Percentiles rank a stretch among this genome's conserved stretches.
These are phyloP conservation scores for Hypoxylon rickii DNA, from an alignment of 495 filamentous ascomycete genomes.

Conservation along the genomic window DNA sequence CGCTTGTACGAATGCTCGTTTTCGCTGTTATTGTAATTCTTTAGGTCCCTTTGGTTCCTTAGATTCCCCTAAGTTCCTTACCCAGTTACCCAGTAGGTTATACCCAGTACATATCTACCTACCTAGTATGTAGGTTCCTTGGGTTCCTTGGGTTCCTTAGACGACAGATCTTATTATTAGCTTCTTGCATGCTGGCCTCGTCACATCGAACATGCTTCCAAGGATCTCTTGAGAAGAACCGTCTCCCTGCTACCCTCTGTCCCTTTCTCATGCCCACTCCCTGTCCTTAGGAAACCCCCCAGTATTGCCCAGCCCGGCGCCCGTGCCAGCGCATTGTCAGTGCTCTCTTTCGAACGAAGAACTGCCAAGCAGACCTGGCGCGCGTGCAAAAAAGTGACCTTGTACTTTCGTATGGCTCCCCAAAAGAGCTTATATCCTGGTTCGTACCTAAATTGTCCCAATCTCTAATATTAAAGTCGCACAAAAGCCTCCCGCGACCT, in stretches of 20 bases:
- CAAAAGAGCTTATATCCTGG: constrained; percentile 42
- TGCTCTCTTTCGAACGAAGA: constrained; percentile 38
- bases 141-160: not conserved
- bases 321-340: constrained; percentile 40
- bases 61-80: too few species aligned
- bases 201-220: constrained; percentile 33
- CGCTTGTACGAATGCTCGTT: not conserved
- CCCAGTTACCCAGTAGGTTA: too few species aligned
- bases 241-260: constrained; percentile 21
- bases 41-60: not conserved
- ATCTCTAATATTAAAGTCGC: constrained; percentile 53
- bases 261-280: constrained; percentile 30
- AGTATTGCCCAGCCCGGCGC: constrained; percentile 28
- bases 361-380: constrained; percentile 37
- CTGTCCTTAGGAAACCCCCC: constrained; percentile 24
- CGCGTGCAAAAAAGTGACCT: constrained; percentile 36
- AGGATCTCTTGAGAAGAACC: constrained; percentile 24
- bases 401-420: constrained; percentile 44
- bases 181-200: constrained; percentile 19
- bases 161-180: not conserved
- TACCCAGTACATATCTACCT: not conserved
- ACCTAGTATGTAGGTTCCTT: too few species aligned
- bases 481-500: constrained; percentile 55
- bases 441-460: constrained; percentile 40
- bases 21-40: not conserved